These are phyloP conservation scores for Paratinospora sagittata DNA, from an alignment of 164 flowering plant genomes.

Conservation along the genomic window DNA sequence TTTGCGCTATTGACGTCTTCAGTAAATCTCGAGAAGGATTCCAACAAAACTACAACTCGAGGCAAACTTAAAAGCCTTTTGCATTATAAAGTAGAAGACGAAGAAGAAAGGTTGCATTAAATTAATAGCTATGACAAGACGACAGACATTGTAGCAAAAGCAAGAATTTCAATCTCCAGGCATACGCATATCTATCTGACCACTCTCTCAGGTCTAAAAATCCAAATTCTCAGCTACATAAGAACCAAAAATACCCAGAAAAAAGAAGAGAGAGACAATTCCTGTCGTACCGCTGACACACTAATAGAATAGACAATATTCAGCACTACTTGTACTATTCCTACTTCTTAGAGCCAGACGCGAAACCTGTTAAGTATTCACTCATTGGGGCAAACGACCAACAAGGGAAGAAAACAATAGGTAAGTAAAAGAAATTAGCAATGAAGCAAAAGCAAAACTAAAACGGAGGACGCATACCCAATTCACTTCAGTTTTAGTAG, in stretches of 20 bases:
- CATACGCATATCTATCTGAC: too few relatives aligned
- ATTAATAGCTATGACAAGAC: too few relatives aligned
- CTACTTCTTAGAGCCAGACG: not conserved
- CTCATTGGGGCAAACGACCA: too few relatives aligned
- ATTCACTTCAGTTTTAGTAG: conserved; percentile 5
- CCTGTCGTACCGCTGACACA: not conserved
- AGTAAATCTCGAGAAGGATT: not conserved
- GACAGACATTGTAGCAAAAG: too few relatives aligned
- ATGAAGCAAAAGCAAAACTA: conserved; percentile 18
- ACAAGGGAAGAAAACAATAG: too few relatives aligned
- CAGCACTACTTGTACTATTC: not conserved
- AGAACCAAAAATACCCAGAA: too few relatives aligned
- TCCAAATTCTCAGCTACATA: too few relatives aligned
- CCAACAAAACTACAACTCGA: not conserved
- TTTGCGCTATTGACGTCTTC: not conserved
- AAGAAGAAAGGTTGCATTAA: not conserved
- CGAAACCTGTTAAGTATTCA: not conserved
- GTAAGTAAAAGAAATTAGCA: not conserved
- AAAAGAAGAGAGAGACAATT: not conserved
- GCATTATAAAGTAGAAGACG: not conserved
- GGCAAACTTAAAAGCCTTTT: not conserved
- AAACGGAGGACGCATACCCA: conserved; percentile 3
- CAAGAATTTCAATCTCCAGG: too few relatives aligned
- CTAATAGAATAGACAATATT: not conserved
- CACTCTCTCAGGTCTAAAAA: too few relatives aligned